Conservation (phyloP, 1,139 yeast species). For the Yamadazyma siamensis region DNA sequence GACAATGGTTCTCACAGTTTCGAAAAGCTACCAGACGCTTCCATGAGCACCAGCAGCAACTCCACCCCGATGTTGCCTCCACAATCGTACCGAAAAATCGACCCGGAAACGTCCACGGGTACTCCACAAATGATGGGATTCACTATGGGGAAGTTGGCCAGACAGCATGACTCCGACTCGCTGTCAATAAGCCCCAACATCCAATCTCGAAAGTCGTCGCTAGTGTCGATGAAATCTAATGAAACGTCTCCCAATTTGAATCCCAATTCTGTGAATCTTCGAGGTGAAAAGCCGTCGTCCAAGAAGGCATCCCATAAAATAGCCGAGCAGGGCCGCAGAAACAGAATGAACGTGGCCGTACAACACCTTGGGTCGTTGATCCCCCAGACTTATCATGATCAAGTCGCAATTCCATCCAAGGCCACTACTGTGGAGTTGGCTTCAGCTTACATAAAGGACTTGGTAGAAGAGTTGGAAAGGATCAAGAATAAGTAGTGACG, state of each 20-base stretch:
- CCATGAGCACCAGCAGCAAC: conserved; percentile 14
- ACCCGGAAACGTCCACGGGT: conserved; percentile 13
- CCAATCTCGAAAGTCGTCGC: conserved; percentile 15
- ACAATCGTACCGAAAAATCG: conserved; percentile 25
- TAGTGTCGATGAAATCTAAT: conserved; percentile 14
- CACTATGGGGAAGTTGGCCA: conserved; percentile 47
- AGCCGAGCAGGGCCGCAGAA: conserved; percentile 95
- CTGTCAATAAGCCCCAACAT: conserved; percentile 9
- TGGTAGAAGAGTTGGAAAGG: conserved; percentile 43
- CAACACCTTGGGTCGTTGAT: conserved; percentile 67
- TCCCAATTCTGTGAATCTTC: conserved; percentile 5
- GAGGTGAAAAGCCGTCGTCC: conserved; percentile 30
- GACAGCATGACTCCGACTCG: conserved; percentile 20
- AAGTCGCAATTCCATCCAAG: conserved; percentile 68
- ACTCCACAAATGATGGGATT: conserved; percentile 42
- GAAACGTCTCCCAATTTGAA: conserved; percentile 18
- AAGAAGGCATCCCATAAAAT: conserved; percentile 83
- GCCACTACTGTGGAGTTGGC: conserved; percentile 96
- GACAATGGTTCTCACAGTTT: conserved; percentile 16
- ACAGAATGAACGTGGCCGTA: conserved; percentile 84
- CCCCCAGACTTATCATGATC: conserved; percentile 59
- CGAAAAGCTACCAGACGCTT: conserved; percentile 38
- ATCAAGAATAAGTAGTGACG: conserved; percentile 7
- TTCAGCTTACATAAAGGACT: conserved; percentile 57
- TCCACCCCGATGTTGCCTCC: conserved; percentile 42